Conservation (phyloP, 2,329 filamentous ascomycete species). For the Corynespora cassiicola region DNA sequence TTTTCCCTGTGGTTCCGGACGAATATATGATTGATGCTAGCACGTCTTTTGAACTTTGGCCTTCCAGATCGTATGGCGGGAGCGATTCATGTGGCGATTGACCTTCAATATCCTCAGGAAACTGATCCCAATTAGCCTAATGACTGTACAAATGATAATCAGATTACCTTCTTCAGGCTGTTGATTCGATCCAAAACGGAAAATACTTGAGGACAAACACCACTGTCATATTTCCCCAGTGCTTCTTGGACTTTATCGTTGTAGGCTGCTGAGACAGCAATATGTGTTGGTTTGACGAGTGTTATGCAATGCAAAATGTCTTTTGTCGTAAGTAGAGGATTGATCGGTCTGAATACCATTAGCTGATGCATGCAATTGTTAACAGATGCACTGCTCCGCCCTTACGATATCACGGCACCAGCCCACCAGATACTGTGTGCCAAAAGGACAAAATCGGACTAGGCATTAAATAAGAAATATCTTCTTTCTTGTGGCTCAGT, state of each 20-base stretch:
- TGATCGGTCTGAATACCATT: constrained; percentile 12
- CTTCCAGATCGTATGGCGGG: constrained; percentile 12
- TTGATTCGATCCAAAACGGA: constrained; percentile 11
- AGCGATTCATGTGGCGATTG: constrained; percentile 1
- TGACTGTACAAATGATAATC: not conserved
- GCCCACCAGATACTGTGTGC: constrained; percentile 18
- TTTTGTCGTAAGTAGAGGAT: constrained; percentile 15
- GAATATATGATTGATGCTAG: constrained; percentile 17
- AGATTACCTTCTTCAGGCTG: constrained; percentile 11
- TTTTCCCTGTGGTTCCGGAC: constrained; percentile 14
- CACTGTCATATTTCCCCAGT: constrained; percentile 3
- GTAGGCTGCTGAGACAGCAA: constrained; percentile 15
- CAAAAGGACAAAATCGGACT: constrained; percentile 16
- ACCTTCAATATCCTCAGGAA: constrained; percentile 16
- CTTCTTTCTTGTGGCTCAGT: not conserved
- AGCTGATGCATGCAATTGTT: not conserved
- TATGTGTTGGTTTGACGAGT: constrained; percentile 14
- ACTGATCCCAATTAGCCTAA: constrained; percentile 6
- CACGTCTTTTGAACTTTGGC: constrained; percentile 12
- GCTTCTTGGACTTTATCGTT: constrained; percentile 14
- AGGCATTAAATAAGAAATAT: constrained; percentile 1
- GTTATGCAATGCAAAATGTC: constrained; percentile 17
- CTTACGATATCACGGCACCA: constrained; percentile 16
- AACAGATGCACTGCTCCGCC: not conserved
- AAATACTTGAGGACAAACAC: constrained; percentile 1